Evolutionary conservation across 2,329 filamentous ascomycete species (phyloP).

Genomic region (Arachnopeziza araneosa): DNA sequence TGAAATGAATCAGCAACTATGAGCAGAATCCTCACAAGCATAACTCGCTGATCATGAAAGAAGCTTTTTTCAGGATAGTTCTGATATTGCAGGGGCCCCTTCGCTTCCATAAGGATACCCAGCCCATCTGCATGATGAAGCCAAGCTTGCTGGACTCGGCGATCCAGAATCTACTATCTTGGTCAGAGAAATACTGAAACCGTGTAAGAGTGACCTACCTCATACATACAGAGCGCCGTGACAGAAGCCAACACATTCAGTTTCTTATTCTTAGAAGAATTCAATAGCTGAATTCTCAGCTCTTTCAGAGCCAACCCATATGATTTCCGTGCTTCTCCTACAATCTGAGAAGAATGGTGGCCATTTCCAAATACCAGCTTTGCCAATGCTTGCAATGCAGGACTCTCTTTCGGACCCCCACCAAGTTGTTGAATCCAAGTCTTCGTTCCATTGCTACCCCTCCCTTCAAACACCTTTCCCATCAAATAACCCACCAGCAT

Average conservation of each 20-base stretch:
- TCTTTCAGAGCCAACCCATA: conserved; percentile 3
- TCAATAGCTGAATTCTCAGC: not conserved
- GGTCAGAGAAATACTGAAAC: not conserved
- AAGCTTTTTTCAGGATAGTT: conserved; percentile 2
- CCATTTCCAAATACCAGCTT: conserved; percentile 5
- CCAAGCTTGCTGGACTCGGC: conserved; percentile 1
- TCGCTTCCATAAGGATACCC: conserved; percentile 1
- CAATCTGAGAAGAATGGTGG: not conserved
- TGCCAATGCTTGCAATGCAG: not conserved
- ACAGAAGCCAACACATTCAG: conserved; percentile 1
- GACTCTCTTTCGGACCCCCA: not conserved
- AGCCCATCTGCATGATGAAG: conserved; percentile 2
- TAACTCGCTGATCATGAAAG: conserved; percentile 7
- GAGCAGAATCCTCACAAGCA: conserved; percentile 1
- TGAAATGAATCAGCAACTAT: not conserved
- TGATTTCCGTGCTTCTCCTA: not conserved
- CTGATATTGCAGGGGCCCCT: conserved; percentile 1
- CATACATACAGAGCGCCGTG: conserved; percentile 8
- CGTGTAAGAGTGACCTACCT: not conserved
- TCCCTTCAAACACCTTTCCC: not conserved
- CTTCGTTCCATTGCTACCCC: not conserved
- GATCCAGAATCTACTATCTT: not conserved
- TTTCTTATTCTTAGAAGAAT: not conserved
- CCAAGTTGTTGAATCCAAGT: not conserved
- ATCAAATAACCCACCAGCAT: not conserved